Evolutionary conservation across 2,329 filamentous ascomycete species (phyloP).

Genomic region (Achaetomium macrosporum): DNA sequence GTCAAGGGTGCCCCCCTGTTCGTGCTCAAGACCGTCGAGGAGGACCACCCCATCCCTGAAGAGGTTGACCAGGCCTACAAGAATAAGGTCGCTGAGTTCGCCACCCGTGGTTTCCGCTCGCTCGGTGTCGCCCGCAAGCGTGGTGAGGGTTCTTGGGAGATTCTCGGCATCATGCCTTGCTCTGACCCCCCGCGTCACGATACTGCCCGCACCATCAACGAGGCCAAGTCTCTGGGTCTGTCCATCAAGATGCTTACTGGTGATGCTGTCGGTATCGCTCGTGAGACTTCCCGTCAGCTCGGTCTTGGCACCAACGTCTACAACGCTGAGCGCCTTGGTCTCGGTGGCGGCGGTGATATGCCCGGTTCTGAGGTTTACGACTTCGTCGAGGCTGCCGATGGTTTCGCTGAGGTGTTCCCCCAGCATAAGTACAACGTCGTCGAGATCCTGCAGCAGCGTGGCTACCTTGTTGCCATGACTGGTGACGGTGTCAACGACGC

Average conservation of each 20-base stretch:
- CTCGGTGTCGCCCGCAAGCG: constrained; percentile 90
- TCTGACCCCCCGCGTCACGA: constrained; percentile 87
- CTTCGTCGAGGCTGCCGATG: constrained; percentile 91
- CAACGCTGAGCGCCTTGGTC: constrained; percentile 86
- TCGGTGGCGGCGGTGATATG: constrained; percentile 87
- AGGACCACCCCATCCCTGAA: constrained; percentile 73
- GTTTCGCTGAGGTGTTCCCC: constrained; percentile 90
- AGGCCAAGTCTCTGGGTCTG: constrained; percentile 80
- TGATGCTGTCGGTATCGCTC: constrained; percentile 87
- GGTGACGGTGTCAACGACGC: constrained; percentile 95
- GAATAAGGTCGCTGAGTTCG: constrained; percentile 88
- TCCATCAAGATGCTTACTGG: constrained; percentile 96
- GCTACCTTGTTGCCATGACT: constrained; percentile 92
- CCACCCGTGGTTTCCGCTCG: constrained; percentile 87
- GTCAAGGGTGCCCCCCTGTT: constrained; percentile 88
- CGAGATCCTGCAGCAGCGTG: constrained; percentile 88
- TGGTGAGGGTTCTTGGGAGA: constrained; percentile 76
- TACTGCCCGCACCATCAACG: constrained; percentile 82
- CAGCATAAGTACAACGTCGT: constrained; percentile 95
- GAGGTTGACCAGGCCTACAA: constrained; percentile 79
- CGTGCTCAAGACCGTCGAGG: constrained; percentile 80
- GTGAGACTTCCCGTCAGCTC: constrained; percentile 85
- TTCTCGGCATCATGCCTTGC: constrained; percentile 92
- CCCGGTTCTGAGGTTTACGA: constrained; percentile 90
- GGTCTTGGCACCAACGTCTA: constrained; percentile 91